Evolutionary conservation across 2,329 filamentous ascomycete genomes (phyloP), one percentile per base, ranked within the genome.

Genomic region (Alternaria rosae): DNA sequence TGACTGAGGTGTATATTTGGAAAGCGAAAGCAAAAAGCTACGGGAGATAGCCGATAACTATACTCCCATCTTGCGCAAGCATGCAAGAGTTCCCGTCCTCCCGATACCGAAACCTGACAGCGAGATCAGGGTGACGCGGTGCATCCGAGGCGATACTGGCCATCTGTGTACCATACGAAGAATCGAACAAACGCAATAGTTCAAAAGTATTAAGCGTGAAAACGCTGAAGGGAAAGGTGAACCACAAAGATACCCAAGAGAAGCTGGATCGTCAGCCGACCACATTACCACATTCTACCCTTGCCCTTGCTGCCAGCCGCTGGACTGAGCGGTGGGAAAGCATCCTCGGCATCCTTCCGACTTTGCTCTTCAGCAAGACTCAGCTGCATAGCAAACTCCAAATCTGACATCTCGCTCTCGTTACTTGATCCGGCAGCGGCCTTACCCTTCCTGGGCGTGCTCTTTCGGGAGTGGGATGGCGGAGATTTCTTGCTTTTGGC

Each of bases 311-410:
- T 65, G 15, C 59, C 52, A 21, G 66, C 64, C 9, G 54, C 60
- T 38, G 71, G 70, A 62, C 66, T 77, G 44, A 78, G 57, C 12
- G 74, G 68, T 11, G 76, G 76, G 51, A 79, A 78, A 41, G 64
- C 59, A 57, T 57, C 59, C 45, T 62, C 59, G 6, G 62, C 61
- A 42, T 78, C 78, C 52, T 76, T 76, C 45, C 81, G 78, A 71
- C 85, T 86, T 71, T 85, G 80, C 67, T 87, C 84, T 69, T 89
- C 87, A 0, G 83, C 87, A 52, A 89, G 79, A 73, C 88, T 90
- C 25, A 90, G 73, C 73, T 88, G 87, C 64, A 89, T 77, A 1
- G 88, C 88, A 72, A 87, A 87, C 62, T 89, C 86, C 30, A 90
- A 71, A 74, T 90, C 88, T 45, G 84, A 82, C 64, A 86, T 77